These are phyloP conservation scores for Fusarium goolgardi DNA, from an alignment of 2,329 filamentous ascomycete species.

Conservation along the genomic window DNA sequence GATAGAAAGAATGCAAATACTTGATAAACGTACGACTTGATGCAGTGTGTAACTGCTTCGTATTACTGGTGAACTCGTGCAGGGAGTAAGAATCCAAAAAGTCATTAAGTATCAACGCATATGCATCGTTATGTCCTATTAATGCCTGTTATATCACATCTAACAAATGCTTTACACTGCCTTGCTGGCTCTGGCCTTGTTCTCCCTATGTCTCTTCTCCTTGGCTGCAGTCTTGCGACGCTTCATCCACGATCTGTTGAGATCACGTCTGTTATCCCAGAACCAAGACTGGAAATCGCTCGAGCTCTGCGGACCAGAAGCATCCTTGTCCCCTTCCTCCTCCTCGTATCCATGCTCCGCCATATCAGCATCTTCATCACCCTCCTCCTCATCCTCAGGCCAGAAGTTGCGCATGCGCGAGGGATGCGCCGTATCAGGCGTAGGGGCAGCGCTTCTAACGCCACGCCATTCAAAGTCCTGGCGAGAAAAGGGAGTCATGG, in stretches of 20 bases:
- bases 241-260: conserved; percentile 75
- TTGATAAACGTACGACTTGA: neutral
- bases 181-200: conserved; percentile 64
- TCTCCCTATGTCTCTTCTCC: conserved; percentile 74
- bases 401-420: conserved; percentile 71
- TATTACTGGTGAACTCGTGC: neutral
- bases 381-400: conserved; percentile 55
- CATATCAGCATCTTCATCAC: conserved; percentile 51
- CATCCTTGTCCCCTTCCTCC: conserved; percentile 45
- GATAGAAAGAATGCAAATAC: conserved; percentile 1
- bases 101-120: neutral
- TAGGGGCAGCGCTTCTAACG: conserved; percentile 89
- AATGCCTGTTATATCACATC: conserved; percentile 10
- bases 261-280: conserved; percentile 73
- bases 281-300: conserved; percentile 75
- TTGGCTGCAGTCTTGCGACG: conserved; percentile 71
- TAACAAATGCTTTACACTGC: conserved; percentile 51
- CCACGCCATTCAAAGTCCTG: conserved; percentile 80
- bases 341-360: conserved; percentile 47
- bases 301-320: conserved; percentile 42
- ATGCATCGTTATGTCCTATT: conserved; percentile 16
- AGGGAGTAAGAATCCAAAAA: neutral
- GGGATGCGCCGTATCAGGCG: conserved; percentile 89
- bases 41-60: neutral
- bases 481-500: conserved; percentile 85